phyloP scores from a whole-genome alignment of 2,329 filamentous ascomycete species.

The Annulohypoxylon truncatum region DNA sequence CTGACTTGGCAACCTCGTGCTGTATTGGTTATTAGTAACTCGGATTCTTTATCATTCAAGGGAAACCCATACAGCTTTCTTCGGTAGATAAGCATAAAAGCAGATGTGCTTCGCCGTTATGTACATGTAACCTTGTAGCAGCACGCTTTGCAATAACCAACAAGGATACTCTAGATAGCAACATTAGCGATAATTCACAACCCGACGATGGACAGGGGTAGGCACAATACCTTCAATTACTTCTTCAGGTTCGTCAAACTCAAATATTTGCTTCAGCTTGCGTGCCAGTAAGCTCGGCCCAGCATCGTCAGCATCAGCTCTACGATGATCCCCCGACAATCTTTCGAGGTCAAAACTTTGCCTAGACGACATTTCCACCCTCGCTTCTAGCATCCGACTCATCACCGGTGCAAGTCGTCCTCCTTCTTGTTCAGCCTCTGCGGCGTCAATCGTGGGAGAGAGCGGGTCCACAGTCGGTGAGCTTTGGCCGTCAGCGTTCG shows the following conservation, averaged over 20 bases:
- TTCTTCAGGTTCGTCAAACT: slow-evolving; percentile 83
- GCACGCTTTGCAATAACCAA: slow-evolving; percentile 89
- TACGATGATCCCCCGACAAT: slow-evolving; percentile 55
- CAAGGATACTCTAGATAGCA: slow-evolving; percentile 81
- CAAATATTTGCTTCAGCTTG: slow-evolving; percentile 84
- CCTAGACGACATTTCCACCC: slow-evolving; percentile 70
- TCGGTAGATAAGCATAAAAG: slow-evolving; percentile 97
- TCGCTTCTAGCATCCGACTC: slow-evolving; percentile 80
- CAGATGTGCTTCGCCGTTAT: slow-evolving; percentile 93
- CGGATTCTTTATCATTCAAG: neutral
- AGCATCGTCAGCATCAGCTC: slow-evolving; percentile 50
- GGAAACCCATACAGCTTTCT: slow-evolving; percentile 75
- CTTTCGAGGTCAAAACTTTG: slow-evolving; percentile 68
- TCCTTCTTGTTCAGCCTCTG: slow-evolving; percentile 52
- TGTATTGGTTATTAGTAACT: slow-evolving; percentile 51
- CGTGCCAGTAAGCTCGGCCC: slow-evolving; percentile 72
- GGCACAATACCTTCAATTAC: slow-evolving; percentile 75
- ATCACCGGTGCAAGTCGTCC: slow-evolving; percentile 75
- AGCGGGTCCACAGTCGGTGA: slow-evolving; percentile 23
- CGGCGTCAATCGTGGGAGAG: slow-evolving; percentile 47
- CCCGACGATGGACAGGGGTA: neutral
- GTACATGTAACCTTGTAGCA: slow-evolving; percentile 96
- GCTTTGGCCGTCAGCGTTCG: slow-evolving; percentile 38
- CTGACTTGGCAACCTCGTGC: slow-evolving; percentile 83
- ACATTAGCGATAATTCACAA: slow-evolving; percentile 5